phyloP scores from a whole-genome alignment of 1,139 yeast species.

The Saccharomyces hybrid region DNA sequence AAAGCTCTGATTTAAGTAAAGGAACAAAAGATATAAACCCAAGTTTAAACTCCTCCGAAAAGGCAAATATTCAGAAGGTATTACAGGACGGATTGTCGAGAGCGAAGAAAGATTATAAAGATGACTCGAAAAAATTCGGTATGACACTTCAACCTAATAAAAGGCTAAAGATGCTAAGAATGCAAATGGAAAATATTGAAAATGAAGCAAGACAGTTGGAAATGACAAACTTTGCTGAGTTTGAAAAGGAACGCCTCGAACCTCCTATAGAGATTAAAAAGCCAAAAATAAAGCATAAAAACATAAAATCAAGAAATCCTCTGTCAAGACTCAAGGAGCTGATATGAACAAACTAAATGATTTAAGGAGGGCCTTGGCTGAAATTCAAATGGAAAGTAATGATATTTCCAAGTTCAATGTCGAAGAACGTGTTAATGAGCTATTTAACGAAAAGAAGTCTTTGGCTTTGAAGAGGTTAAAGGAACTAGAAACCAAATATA shows the following conservation, averaged over 20 bases:
- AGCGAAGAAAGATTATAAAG: slow-evolving; percentile 25
- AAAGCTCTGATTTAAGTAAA: slow-evolving; percentile 13
- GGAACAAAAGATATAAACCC: slow-evolving; percentile 9
- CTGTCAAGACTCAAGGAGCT: slow-evolving; percentile 16
- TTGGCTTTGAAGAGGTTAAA: slow-evolving; percentile 62
- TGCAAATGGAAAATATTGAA: slow-evolving; percentile 80
- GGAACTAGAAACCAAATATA: slow-evolving; percentile 54
- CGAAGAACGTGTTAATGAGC: slow-evolving; percentile 43
- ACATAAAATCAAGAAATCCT: slow-evolving; percentile 3
- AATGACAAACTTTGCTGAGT: slow-evolving; percentile 66
- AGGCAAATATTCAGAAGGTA: slow-evolving; percentile 31
- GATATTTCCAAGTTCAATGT: slow-evolving; percentile 61
- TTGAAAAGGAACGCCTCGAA: slow-evolving; percentile 16
- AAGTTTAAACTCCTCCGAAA: slow-evolving; percentile 18
- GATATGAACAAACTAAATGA: slow-evolving; percentile 40
- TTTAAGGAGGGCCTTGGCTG: slow-evolving; percentile 51
- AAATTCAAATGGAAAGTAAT: slow-evolving; percentile 64
- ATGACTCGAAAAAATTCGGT: slow-evolving; percentile 35
- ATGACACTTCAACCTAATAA: slow-evolving; percentile 60
- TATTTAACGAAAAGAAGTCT: slow-evolving; percentile 49
- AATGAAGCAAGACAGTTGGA: slow-evolving; percentile 81
- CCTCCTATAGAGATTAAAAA: slow-evolving; percentile 19
- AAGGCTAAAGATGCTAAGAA: slow-evolving; percentile 65
- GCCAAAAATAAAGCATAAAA: slow-evolving; percentile 3
- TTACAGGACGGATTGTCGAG: slow-evolving; percentile 36